A percentile compares a stretch with the other conserved stretches of the same genome.
Conservation (phyloP, 2,329 filamentous ascomycete species). For the Fusarium lyarnte region DNA sequence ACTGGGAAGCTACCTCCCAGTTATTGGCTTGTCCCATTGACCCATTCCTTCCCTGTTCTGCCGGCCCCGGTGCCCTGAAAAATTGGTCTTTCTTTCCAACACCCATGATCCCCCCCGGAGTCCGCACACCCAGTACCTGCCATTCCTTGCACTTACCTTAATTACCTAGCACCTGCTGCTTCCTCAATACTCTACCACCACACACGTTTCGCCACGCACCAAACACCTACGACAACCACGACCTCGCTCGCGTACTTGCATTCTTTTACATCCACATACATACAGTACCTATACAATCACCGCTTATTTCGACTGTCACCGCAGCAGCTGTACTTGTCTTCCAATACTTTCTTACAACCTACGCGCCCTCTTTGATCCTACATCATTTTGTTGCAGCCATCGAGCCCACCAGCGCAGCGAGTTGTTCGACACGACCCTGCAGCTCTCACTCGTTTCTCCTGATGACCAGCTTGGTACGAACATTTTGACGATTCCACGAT, state of each 20-base stretch:
- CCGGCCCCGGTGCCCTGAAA: constrained; percentile 35
- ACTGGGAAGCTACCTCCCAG: constrained; percentile 5
- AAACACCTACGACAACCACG: constrained; percentile 31
- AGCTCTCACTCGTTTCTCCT: constrained; percentile 29
- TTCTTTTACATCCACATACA: constrained; percentile 28
- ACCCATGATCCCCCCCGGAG: constrained; percentile 34
- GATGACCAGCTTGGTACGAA: constrained; percentile 42
- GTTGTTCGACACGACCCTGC: constrained; percentile 38
- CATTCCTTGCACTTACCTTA: constrained; percentile 40
- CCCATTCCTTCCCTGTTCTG: constrained; percentile 37
- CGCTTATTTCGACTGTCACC: constrained; percentile 32
- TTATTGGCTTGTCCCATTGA: constrained; percentile 19
- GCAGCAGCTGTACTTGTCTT: constrained; percentile 25
- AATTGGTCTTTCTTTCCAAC: constrained; percentile 34
- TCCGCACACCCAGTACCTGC: constrained; percentile 27
- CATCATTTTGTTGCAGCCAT: constrained; percentile 21
- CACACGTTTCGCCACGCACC: constrained; percentile 44
- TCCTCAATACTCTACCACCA: constrained; percentile 38
- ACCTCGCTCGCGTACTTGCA: constrained; percentile 39
- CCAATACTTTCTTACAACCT: constrained; percentile 7
- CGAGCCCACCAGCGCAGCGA: constrained; percentile 35
- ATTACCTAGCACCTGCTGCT: constrained; percentile 39
- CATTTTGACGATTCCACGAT: constrained; percentile 42
- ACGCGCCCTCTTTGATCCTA: constrained; percentile 27
- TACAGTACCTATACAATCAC: constrained; percentile 25